phyloP scores from a whole-genome alignment of 495 filamentous ascomycete species.

The Umbilicaria muhlenbergii region DNA sequence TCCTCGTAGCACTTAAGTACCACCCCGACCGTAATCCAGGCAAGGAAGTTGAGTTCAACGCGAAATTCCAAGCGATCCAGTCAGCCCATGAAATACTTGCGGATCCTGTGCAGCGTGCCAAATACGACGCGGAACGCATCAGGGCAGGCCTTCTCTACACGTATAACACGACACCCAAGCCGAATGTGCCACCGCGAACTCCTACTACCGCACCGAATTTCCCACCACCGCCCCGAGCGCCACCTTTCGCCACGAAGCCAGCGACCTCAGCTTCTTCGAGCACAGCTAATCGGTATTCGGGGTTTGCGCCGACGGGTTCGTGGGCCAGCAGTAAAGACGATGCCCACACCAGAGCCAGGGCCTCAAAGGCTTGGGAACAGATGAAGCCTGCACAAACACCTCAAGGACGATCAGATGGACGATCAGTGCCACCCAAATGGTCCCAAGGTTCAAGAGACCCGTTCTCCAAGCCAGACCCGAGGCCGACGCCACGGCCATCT shows the following conservation, averaged over 20 bases:
- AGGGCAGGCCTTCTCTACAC: constrained; percentile 16
- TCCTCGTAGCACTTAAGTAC: constrained; percentile 52
- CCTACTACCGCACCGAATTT: constrained; percentile 7
- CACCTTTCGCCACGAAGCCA: constrained; percentile 18
- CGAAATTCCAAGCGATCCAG: constrained; percentile 75
- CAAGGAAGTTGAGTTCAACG: constrained; percentile 55
- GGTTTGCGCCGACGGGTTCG: constrained; percentile 30
- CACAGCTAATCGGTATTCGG: constrained; percentile 39
- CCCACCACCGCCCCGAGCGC: constrained; percentile 15
- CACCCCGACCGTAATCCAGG: constrained; percentile 88
- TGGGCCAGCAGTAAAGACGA: constrained; percentile 32
- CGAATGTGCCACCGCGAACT: constrained; percentile 13
- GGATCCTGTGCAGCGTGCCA: constrained; percentile 47
- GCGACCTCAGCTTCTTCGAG: constrained; percentile 25
- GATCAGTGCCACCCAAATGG: constrained; percentile 13
- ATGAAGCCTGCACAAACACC: constrained; percentile 32
- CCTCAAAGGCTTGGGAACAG: constrained; percentile 53
- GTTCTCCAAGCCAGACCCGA: constrained; percentile 18
- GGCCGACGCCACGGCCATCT: constrained; percentile 23
- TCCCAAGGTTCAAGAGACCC: constrained; percentile 3
- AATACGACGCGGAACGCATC: constrained; percentile 64
- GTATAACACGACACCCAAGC: constrained; percentile 8
- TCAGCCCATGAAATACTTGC: constrained; percentile 70
- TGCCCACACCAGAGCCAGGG: constrained; percentile 37
- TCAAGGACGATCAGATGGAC: constrained; percentile 10